A percentile compares a stretch with the other conserved stretches of the same genome.
These are phyloP conservation scores for Pseudonitzschia delicatissima DNA, from an alignment of 108 stramenopile genomes.

Conservation along the genomic window DNA sequence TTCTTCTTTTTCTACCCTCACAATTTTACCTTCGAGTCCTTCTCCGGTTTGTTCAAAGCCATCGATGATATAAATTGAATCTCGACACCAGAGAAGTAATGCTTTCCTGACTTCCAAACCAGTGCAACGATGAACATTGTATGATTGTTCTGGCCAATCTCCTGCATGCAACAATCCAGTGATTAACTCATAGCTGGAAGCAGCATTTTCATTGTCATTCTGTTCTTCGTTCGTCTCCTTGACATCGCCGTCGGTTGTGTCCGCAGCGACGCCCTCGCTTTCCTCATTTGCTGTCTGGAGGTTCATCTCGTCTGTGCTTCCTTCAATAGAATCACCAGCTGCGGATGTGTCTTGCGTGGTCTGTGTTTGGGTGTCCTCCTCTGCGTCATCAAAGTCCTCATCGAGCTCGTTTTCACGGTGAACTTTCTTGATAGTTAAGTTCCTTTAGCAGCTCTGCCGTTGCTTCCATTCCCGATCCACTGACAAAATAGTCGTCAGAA, in stretches of 20 bases:
- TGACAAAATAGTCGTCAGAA: conserved; percentile 20
- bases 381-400: conserved; percentile 54
- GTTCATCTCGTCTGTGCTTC: background rate
- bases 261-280: conserved; percentile 1
- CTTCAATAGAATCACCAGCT: conserved; percentile 16
- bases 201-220: conserved; percentile 43
- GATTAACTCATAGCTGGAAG: conserved; percentile 83
- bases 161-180: conserved; percentile 79
- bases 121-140: conserved; percentile 84
- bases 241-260: conserved; percentile 15
- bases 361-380: conserved; percentile 40
- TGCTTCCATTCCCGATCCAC: conserved; percentile 55
- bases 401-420: conserved; percentile 46
- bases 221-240: conserved; percentile 31
- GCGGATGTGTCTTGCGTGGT: conserved; percentile 31
- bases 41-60: conserved; percentile 85
- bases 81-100: conserved; percentile 74
- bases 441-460: conserved; percentile 79
- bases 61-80: conserved; percentile 85
- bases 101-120: conserved; percentile 86
- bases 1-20: conserved; percentile 70
- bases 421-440: conserved; percentile 54
- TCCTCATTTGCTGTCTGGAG: conserved; percentile 16
- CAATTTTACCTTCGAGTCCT: conserved; percentile 80
- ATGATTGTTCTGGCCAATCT: conserved; percentile 85